These are phyloP conservation scores for Rhizopus arrhizus DNA, from an alignment of 371 early-diverging fungal species.

Conservation along the genomic window DNA sequence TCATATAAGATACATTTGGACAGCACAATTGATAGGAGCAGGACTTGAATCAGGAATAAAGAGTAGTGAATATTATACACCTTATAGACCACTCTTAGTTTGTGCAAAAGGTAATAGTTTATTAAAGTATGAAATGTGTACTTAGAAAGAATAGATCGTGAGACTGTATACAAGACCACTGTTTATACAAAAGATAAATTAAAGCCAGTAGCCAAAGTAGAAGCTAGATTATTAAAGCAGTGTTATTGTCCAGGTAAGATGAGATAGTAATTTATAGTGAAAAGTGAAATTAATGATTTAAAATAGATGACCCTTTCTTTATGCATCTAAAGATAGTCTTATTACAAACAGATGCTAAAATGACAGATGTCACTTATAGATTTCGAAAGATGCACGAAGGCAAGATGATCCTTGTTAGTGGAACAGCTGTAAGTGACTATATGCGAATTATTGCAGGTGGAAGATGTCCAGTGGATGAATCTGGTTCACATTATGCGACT, in stretches of 20 bases:
- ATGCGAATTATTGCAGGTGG: constrained; percentile 36
- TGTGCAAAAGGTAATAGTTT: constrained; percentile 35
- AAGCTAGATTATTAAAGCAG: constrained; percentile 41
- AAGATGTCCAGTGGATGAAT: constrained; percentile 18
- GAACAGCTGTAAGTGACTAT: constrained; percentile 46
- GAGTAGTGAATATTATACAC: constrained; percentile 53
- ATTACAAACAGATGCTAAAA: constrained; percentile 35
- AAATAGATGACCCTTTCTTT: constrained; percentile 44
- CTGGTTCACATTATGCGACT: constrained; percentile 16
- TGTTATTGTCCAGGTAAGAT: constrained; percentile 50
- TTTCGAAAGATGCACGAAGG: constrained; percentile 56
- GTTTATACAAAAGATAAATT: constrained; percentile 40
- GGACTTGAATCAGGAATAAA: constrained; percentile 47
- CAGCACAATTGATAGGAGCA: constrained; percentile 59
- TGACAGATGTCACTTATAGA: constrained; percentile 32
- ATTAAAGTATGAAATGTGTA: neutral
- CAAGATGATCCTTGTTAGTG: constrained; percentile 46
- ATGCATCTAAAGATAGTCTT: constrained; percentile 41
- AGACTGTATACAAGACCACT: constrained; percentile 40
- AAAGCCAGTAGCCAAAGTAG: constrained; percentile 34
- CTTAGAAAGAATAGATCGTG: constrained; percentile 27
- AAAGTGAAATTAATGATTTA: neutral
- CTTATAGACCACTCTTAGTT: constrained; percentile 51
- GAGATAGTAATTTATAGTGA: neutral
- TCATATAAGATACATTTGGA: constrained; percentile 55